phyloP scores from a whole-genome alignment of 2,329 filamentous ascomycete genomes.

The Aulographum hederae region DNA sequence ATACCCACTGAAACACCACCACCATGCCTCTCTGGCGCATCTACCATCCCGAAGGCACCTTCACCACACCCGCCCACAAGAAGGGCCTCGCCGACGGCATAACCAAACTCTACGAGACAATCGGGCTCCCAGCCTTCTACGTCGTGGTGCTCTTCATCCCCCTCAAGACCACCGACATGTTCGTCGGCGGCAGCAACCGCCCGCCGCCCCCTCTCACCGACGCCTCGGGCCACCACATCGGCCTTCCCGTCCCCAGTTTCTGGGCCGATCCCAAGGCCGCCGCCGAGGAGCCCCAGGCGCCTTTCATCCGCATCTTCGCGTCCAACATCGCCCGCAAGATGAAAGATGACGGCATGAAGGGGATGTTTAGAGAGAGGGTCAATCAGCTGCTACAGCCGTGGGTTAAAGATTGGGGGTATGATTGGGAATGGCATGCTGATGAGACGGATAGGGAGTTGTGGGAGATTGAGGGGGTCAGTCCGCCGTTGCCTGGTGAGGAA shows the following conservation, averaged over 20 bases:
- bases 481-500: conserved; percentile 18
- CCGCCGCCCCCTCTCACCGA: neutral
- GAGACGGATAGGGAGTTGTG: conserved; percentile 26
- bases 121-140: conserved; percentile 24
- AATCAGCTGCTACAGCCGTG: conserved; percentile 20
- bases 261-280: conserved; percentile 5
- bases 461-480: conserved; percentile 23
- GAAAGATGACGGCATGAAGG: conserved; percentile 7
- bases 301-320: conserved; percentile 20
- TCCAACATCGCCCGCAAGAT: conserved; percentile 15
- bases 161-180: conserved; percentile 11
- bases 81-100: conserved; percentile 16
- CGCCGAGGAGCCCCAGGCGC: conserved; percentile 4
- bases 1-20: no score
- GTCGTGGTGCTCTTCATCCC: conserved; percentile 23
- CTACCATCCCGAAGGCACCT: conserved; percentile 20
- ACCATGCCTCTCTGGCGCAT: conserved; percentile 26
- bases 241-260: conserved; percentile 2
- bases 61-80: conserved; percentile 13
- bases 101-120: conserved; percentile 20
- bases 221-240: conserved; percentile 7
- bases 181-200: conserved; percentile 12
- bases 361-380: conserved; percentile 9
- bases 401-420: conserved; percentile 22
- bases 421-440: conserved; percentile 25